A percentile compares a stretch with the other conserved stretches of the same genome.
phyloP scores from a whole-genome alignment of 768 basidiomycete species.

The Lactarius pseudohatsudake region DNA sequence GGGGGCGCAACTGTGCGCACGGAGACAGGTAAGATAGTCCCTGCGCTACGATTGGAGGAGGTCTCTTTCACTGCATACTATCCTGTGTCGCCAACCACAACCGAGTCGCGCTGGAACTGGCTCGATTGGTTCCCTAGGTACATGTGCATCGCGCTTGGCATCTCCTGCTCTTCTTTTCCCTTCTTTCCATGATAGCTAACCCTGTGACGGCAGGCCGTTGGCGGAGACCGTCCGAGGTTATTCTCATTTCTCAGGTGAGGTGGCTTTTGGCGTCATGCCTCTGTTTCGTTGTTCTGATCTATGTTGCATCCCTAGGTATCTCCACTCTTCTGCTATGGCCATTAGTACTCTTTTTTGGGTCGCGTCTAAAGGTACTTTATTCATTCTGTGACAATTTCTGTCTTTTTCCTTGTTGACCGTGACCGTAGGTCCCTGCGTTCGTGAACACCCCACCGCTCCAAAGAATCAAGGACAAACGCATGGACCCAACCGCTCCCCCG shows the following conservation, averaged over 20 bases:
- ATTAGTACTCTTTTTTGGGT: conserved; percentile 17
- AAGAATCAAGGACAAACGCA: background rate
- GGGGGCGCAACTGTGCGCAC: conserved; percentile 12
- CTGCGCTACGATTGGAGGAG: conserved; percentile 21
- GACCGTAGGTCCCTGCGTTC: conserved; percentile 20
- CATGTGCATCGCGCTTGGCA: background rate
- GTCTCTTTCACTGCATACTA: conserved; percentile 26
- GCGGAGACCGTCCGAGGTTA: conserved; percentile 21
- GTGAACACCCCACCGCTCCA: conserved; percentile 22
- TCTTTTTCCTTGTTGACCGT: background rate
- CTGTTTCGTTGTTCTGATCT: background rate
- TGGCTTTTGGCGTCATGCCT: background rate
- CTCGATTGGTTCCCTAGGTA: conserved; percentile 26
- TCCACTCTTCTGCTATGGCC: conserved; percentile 24
- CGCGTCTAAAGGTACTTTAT: conserved; percentile 16
- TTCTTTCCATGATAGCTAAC: background rate
- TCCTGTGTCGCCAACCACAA: background rate
- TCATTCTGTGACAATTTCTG: too few species aligned
- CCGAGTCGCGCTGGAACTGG: conserved; percentile 7
- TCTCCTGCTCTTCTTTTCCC: background rate
- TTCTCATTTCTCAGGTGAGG: conserved; percentile 22
- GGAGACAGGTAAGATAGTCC: background rate
- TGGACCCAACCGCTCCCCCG: background rate
- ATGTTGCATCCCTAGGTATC: conserved; percentile 2
- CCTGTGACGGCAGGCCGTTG: conserved; percentile 12